These are phyloP conservation scores for Cichorium intybus DNA, from an alignment of 140 eudicot genomes.

Conservation along the genomic window DNA sequence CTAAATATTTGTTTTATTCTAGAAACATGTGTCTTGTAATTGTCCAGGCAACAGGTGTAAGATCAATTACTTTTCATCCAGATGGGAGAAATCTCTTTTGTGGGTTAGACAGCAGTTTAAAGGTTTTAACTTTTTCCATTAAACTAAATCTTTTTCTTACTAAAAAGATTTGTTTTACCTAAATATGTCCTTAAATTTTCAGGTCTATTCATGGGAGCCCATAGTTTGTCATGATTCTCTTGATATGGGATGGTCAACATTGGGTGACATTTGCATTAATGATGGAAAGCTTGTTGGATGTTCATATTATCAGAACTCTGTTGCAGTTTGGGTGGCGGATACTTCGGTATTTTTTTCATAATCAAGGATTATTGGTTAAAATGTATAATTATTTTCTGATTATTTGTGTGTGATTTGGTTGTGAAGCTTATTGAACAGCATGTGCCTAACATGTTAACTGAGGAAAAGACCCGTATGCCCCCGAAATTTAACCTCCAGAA, in stretches of 20 bases:
- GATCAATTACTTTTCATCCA: conserved; percentile 80
- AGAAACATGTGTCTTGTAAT: background rate
- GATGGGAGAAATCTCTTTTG: conserved; percentile 91
- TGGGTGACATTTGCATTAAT: conserved; percentile 80
- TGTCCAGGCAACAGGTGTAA: conserved; percentile 76
- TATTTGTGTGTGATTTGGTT: conserved; percentile 14
- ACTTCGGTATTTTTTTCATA: conserved; percentile 48
- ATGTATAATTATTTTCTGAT: background rate
- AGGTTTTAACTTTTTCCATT: conserved; percentile 39
- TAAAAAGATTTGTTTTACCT: conserved; percentile 11
- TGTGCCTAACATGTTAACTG: conserved; percentile 36
- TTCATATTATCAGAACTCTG: conserved; percentile 79
- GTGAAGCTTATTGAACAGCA: conserved; percentile 67
- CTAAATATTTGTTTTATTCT: conserved; percentile 1
- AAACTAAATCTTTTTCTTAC: background rate
- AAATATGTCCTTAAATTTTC: conserved; percentile 15
- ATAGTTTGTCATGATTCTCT: conserved; percentile 83
- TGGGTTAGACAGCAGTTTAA: conserved; percentile 80
- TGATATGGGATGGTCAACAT: conserved; percentile 94
- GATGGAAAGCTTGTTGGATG: conserved; percentile 91
- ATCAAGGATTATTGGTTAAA: background rate
- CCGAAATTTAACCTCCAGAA: conserved; percentile 40
- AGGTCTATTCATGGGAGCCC: conserved; percentile 99
- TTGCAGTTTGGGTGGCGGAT: conserved; percentile 94
- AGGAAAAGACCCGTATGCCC: conserved; percentile 34